Percentiles rank a stretch among this genome's conserved stretches.
These are phyloP conservation scores for Metschnikowia cubensis DNA, from an alignment of 805 yeast genomes.

Conservation along the genomic window DNA sequence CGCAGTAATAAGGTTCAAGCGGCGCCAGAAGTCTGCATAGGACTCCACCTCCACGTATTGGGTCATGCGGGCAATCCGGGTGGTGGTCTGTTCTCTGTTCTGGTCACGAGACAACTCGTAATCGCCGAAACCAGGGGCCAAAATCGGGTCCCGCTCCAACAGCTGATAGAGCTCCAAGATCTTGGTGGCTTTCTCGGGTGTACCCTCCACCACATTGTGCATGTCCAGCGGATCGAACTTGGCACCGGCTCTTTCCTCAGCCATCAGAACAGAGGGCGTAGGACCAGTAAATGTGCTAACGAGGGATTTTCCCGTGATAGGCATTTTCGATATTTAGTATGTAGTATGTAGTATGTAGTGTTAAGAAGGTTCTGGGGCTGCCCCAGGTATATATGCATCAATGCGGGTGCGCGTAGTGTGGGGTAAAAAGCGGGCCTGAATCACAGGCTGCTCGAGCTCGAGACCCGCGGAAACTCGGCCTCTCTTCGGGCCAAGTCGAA, in stretches of 20 bases:
- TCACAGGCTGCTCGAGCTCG: slow-evolving; percentile 1
- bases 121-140: slow-evolving; percentile 27
- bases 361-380: not conserved
- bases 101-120: slow-evolving; percentile 31
- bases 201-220: slow-evolving; percentile 42
- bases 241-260: slow-evolving; percentile 30
- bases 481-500: not conserved
- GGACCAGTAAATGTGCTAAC: slow-evolving; percentile 27
- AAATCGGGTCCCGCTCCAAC: slow-evolving; percentile 38
- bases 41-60: slow-evolving; percentile 34
- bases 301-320: slow-evolving; percentile 19
- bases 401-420: slow-evolving; percentile 6
- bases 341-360: not conserved
- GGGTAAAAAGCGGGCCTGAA: slow-evolving; percentile 4
- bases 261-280: slow-evolving; percentile 29
- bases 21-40: slow-evolving; percentile 27
- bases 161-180: slow-evolving; percentile 28
- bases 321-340: slow-evolving; percentile 10
- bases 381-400: slow-evolving; percentile 1
- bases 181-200: slow-evolving; percentile 29
- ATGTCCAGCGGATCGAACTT: slow-evolving; percentile 34
- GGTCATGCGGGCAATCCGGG: slow-evolving; percentile 33
- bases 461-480: not conserved
- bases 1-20: slow-evolving; percentile 35
- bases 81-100: slow-evolving; percentile 31